Conservation (phyloP, 1,139 yeast genomes). For the Hyphopichia khmerensis region DNA sequence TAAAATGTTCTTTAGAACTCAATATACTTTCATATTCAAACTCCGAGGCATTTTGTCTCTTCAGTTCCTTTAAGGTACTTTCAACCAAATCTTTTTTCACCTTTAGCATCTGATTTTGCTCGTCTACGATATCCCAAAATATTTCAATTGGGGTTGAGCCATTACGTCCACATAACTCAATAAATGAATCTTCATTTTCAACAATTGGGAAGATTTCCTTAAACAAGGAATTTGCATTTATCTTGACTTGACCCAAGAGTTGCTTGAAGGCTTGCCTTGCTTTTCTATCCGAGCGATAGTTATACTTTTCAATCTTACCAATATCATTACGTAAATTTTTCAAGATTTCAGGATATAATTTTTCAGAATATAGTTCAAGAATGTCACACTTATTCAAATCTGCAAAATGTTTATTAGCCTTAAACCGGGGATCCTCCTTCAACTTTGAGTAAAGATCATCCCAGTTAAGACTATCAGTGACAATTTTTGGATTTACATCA, state of each 20-base stretch:
- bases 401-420: constrained; percentile 58
- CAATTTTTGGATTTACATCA: constrained; percentile 31
- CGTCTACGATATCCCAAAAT: constrained; percentile 75
- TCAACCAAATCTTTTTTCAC: constrained; percentile 61
- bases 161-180: constrained; percentile 66
- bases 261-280: constrained; percentile 61
- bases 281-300: constrained; percentile 57
- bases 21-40: constrained; percentile 16
- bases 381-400: constrained; percentile 59
- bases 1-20: constrained; percentile 18
- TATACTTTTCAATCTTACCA: constrained; percentile 32
- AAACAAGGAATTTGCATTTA: constrained; percentile 62
- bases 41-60: constrained; percentile 10
- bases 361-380: constrained; percentile 50
- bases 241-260: constrained; percentile 41
- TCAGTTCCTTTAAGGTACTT: constrained; percentile 44
- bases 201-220: constrained; percentile 51
- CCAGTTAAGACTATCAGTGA: constrained; percentile 42
- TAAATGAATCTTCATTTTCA: constrained; percentile 58
- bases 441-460: constrained; percentile 39
- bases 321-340: constrained; percentile 35
- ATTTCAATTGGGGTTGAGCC: constrained; percentile 82
- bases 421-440: constrained; percentile 49
- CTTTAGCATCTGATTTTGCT: constrained; percentile 53
- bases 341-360: constrained; percentile 42